Conservation (phyloP, 306 rosid genomes). For the Inga laurina region DNA sequence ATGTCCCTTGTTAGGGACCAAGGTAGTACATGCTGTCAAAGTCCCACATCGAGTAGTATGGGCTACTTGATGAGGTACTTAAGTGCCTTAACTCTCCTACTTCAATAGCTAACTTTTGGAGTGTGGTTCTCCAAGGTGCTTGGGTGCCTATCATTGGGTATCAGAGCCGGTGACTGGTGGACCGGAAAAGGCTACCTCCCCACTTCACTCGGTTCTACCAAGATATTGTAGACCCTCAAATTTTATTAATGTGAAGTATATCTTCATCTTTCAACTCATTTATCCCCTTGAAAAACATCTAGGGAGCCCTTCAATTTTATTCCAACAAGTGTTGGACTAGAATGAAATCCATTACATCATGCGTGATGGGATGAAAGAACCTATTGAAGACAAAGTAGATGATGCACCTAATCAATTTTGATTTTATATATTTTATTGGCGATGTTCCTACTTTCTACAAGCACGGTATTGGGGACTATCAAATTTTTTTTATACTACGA, state of each 20-base stretch:
- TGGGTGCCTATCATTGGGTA: no score
- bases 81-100: no score
- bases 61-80: no score
- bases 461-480: not conserved
- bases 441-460: not conserved
- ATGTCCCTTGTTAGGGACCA: not conserved
- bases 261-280: no score
- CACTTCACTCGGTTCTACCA: not conserved
- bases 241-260: not conserved
- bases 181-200: no score
- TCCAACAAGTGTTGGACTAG: not conserved
- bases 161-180: no score
- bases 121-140: no score
- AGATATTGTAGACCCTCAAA: not conserved
- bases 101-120: no score
- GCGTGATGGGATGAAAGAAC: not conserved
- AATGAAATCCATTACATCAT: not conserved
- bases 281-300: not conserved
- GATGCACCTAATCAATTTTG: not conserved
- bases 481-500: not conserved
- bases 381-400: not conserved
- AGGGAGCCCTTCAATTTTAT: conserved; percentile 12
- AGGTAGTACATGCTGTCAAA: no score
- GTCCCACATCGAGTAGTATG: no score
- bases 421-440: not conserved